Conservation (phyloP, 1,284 basidiomycete genomes). For the Heterobasidion parviporum region DNA sequence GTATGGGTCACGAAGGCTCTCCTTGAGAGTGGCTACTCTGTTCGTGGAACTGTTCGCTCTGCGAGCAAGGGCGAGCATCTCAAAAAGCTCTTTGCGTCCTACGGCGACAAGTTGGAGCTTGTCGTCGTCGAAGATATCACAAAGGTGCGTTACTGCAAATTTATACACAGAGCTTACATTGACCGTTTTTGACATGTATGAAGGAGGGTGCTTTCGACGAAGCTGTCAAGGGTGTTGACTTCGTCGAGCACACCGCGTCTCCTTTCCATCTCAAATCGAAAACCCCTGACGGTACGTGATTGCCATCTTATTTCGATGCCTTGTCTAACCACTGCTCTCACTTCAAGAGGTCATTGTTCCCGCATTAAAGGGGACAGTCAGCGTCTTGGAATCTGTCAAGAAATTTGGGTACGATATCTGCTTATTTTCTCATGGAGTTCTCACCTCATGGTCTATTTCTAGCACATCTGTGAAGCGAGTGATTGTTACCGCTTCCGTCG, state of each 20-base stretch:
- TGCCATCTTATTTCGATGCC: not conserved
- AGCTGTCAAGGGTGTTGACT: constrained; percentile 59
- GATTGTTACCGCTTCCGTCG: constrained; percentile 55
- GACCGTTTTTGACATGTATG: not conserved
- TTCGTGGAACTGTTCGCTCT: constrained; percentile 50
- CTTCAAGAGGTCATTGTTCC: constrained; percentile 47
- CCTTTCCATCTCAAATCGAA: constrained; percentile 31
- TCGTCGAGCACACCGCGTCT: constrained; percentile 50
- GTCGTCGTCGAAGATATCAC: constrained; percentile 50
- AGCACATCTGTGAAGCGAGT: constrained; percentile 46
- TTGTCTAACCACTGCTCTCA: not conserved
- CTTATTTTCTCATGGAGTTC: not conserved
- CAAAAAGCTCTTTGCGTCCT: constrained; percentile 34
- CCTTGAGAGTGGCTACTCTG: constrained; percentile 35
- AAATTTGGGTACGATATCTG: constrained; percentile 33
- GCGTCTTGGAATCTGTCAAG: constrained; percentile 45
- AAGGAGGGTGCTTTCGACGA: constrained; percentile 64
- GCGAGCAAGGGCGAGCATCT: constrained; percentile 42
- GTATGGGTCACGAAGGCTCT: constrained; percentile 29
- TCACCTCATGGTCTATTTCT: not conserved
- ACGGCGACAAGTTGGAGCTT: constrained; percentile 38
- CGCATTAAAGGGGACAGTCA: constrained; percentile 54
- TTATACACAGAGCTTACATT: not conserved
- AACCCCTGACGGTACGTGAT: constrained; percentile 28
- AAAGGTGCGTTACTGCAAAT: constrained; percentile 22